These are phyloP conservation scores for Theileria sp. DNA, from an alignment of 169 alveolate species.

Conservation along the genomic window DNA sequence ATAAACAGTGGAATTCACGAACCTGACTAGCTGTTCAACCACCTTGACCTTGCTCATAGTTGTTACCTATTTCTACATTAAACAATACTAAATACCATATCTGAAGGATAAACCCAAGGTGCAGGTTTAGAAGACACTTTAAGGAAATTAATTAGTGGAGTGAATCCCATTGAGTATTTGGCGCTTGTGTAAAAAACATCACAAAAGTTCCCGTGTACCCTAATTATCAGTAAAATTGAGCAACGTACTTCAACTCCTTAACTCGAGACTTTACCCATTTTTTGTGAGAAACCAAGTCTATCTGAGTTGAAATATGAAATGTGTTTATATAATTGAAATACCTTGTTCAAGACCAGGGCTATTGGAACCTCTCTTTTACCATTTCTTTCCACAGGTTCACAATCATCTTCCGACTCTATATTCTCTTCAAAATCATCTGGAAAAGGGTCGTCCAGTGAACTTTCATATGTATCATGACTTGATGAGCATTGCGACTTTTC, in stretches of 20 bases:
- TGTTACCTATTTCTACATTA: constrained; percentile 38
- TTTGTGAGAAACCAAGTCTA: constrained; percentile 67
- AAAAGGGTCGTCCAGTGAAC: neutral
- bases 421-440: constrained; percentile 8
- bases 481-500: neutral
- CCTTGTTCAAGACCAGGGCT: constrained; percentile 75
- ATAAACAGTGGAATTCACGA: neutral
- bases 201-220: constrained; percentile 79
- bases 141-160: constrained; percentile 68
- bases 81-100: constrained; percentile 37
- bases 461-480: neutral
- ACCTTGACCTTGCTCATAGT: constrained; percentile 74
- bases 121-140: constrained; percentile 67
- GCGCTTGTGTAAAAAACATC: constrained; percentile 79
- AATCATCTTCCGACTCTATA: neutral
- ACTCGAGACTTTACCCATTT: constrained; percentile 77
- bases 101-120: constrained; percentile 82
- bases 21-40: constrained; percentile 72
- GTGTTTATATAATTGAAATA: neutral
- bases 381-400: neutral
- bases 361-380: constrained; percentile 49
- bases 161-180: constrained; percentile 75
- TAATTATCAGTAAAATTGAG: constrained; percentile 2
- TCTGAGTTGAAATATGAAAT: neutral
- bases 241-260: constrained; percentile 52